Conservation (phyloP, 2,329 filamentous ascomycete species). For the Paraconiothyrium sp. region DNA sequence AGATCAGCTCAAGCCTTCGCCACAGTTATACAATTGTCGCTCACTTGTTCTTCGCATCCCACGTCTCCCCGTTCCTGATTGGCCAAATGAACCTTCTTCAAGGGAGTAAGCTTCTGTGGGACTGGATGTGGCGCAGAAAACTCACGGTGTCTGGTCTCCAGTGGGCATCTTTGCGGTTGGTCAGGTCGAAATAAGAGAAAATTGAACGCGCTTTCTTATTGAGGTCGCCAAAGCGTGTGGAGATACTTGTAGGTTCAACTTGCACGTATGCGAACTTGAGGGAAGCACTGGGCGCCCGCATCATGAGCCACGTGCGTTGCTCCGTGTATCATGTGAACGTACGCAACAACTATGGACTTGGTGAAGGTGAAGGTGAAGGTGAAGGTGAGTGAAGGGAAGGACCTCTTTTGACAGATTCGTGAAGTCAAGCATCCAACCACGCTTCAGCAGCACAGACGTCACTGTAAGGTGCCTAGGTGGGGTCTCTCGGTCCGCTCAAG, state of each 20-base stretch:
- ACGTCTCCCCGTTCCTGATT: neutral
- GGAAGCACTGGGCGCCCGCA: neutral
- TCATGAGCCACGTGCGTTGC: neutral
- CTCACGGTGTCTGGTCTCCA: slow-evolving; percentile 2
- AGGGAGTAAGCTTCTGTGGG: neutral
- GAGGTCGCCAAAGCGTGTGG: neutral
- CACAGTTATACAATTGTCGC: neutral
- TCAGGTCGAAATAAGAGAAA: neutral
- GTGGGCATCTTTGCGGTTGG: neutral
- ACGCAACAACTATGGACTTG: neutral
- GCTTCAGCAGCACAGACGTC: no score
- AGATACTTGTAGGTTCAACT: neutral
- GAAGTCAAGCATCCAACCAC: neutral
- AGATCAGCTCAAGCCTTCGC: neutral
- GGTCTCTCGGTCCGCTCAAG: no score
- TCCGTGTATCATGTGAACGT: neutral
- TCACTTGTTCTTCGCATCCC: neutral
- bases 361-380: neutral
- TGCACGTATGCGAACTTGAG: neutral
- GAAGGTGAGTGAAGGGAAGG: neutral
- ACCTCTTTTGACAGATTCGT: neutral
- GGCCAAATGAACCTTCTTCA: neutral
- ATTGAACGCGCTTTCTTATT: neutral
- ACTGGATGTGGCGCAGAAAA: neutral
- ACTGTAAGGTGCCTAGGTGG: no score